phyloP scores from a whole-genome alignment of 148 eudicot genomes.

The Fagopyrum homotropicum region DNA sequence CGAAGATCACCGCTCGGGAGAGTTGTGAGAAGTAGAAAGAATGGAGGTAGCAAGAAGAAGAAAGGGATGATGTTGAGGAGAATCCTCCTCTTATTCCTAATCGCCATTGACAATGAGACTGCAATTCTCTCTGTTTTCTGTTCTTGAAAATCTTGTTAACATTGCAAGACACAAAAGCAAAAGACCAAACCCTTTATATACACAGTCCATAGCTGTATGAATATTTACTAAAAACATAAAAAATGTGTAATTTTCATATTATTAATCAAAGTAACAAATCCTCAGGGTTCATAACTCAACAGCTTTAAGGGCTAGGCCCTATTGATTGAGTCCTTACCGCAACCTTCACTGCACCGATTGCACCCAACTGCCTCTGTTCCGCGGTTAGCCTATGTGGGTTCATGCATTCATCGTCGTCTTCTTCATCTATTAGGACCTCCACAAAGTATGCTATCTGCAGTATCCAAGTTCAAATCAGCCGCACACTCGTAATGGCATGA shows the following conservation, averaged over 20 bases:
- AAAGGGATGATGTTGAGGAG: neutral
- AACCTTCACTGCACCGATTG: constrained; percentile 75
- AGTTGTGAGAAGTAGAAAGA: constrained; percentile 11
- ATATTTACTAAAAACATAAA: neutral
- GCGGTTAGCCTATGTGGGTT: constrained; percentile 38
- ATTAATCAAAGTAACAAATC: neutral
- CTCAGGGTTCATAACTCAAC: neutral
- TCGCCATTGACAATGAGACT: constrained; percentile 9
- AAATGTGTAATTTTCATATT: neutral
- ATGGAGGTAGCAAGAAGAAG: constrained; percentile 9
- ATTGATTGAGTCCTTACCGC: constrained; percentile 68
- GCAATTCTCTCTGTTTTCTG: neutral
- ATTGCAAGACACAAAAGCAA: neutral
- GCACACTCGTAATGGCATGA: too few species aligned
- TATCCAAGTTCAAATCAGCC: neutral
- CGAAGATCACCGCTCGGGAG: neutral
- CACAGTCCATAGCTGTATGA: neutral
- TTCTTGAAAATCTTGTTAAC: neutral
- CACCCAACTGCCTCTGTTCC: constrained; percentile 53
- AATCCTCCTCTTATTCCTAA: constrained; percentile 10
- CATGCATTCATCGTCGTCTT: constrained; percentile 23
- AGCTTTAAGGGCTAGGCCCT: constrained; percentile 32
- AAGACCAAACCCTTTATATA: neutral
- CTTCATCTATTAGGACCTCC: constrained; percentile 57
- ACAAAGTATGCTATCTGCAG: constrained; percentile 67